Evolutionary conservation across 768 basidiomycete species (phyloP).

Genomic region (Nidularia sp.): DNA sequence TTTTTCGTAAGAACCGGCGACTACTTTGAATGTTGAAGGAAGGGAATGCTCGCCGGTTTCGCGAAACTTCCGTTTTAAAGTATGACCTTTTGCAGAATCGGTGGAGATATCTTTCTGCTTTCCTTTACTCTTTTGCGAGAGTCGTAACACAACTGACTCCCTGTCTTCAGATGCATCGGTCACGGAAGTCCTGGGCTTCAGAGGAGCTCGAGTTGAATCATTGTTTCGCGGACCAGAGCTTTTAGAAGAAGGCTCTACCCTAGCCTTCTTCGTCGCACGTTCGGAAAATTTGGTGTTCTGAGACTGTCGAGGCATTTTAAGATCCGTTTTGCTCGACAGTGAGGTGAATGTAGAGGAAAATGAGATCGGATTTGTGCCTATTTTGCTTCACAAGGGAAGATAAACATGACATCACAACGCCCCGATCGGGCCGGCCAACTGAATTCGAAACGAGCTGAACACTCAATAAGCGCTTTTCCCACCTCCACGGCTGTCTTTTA

Average conservation of each 20-base stretch:
- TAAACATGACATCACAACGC: neutral
- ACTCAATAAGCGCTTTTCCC: neutral
- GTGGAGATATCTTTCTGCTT: conserved; percentile 8
- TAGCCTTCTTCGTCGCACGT: conserved; percentile 22
- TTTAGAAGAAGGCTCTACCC: conserved; percentile 10
- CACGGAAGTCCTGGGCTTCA: no score
- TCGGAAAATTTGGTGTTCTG: conserved; percentile 4
- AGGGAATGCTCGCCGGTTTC: conserved; percentile 18
- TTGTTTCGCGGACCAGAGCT: conserved; percentile 10
- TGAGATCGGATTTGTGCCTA: neutral
- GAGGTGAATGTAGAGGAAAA: neutral
- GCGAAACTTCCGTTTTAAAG: conserved; percentile 4
- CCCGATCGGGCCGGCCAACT: no score
- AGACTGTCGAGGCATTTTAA: conserved; percentile 9
- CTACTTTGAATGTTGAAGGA: conserved; percentile 72
- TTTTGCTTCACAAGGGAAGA: neutral
- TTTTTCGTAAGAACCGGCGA: conserved; percentile 96
- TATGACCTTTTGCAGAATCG: conserved; percentile 12
- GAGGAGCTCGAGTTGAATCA: neutral
- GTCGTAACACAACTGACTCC: conserved; percentile 1
- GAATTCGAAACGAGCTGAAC: no score
- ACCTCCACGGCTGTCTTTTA: neutral
- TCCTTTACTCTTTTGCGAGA: conserved; percentile 13
- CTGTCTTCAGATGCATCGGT: no score
- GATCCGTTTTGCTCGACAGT: neutral